Evolutionary conservation across 345 rosid genomes (phyloP).

Genomic region (Punica granatum): DNA sequence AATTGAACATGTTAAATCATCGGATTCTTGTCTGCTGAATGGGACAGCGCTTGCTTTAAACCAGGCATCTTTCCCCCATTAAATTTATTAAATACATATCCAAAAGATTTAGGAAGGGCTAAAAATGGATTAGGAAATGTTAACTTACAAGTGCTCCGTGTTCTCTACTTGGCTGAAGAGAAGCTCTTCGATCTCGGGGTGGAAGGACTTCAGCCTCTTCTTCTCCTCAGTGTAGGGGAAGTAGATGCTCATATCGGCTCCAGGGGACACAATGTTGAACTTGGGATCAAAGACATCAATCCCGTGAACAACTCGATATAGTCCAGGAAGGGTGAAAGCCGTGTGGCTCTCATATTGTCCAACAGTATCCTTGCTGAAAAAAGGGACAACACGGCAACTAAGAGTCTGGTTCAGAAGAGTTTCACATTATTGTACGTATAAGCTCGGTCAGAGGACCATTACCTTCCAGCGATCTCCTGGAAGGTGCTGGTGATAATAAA

Average conservation of each 20-base stretch:
- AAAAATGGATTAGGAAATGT: not conserved
- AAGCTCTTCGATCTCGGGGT: conserved; percentile 72
- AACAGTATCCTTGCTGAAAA: conserved; percentile 74
- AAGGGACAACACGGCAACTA: not conserved
- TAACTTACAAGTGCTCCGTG: conserved; percentile 64
- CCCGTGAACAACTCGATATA: conserved; percentile 88
- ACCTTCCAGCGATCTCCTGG: conserved; percentile 99
- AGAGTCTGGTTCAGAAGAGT: not conserved
- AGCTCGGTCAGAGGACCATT: not conserved
- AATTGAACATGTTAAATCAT: no score
- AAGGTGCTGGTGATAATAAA: conserved; percentile 98
- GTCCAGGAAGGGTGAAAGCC: conserved; percentile 82
- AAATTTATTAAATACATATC: not conserved
- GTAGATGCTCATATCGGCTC: conserved; percentile 68
- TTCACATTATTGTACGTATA: not conserved
- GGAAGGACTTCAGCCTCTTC: conserved; percentile 61
- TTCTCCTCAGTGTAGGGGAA: conserved; percentile 66
- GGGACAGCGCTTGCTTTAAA: not conserved
- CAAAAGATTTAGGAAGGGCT: not conserved
- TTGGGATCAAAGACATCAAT: conserved; percentile 92
- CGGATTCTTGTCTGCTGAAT: no score
- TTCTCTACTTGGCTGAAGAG: conserved; percentile 85
- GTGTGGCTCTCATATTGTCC: conserved; percentile 96
- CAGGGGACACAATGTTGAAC: conserved; percentile 80
- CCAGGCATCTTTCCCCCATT: not conserved